Percentiles rank a stretch among this genome's conserved stretches.
These are phyloP conservation scores for Podaxis sp. DNA, from an alignment of 768 basidiomycete genomes.

Conservation along the genomic window DNA sequence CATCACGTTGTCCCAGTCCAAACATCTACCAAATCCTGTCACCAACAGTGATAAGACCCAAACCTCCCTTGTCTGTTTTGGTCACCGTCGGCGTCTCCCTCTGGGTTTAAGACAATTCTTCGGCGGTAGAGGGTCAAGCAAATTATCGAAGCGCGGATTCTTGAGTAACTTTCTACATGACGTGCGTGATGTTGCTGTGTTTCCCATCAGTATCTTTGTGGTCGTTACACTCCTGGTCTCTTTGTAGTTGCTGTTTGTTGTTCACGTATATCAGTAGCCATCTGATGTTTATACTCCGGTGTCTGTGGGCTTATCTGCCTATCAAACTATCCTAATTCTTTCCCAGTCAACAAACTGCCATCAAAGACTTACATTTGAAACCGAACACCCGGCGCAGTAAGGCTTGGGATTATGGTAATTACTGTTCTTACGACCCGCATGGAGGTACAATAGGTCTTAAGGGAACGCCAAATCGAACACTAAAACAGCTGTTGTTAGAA, in stretches of 20 bases:
- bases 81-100: background rate
- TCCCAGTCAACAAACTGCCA: too few species aligned
- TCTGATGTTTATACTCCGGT: background rate
- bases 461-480: too few species aligned
- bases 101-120: constrained; percentile 8
- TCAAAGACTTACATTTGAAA: too few species aligned
- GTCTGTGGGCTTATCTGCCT: background rate
- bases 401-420: too few species aligned
- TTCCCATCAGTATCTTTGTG: constrained; percentile 41
- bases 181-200: constrained; percentile 39
- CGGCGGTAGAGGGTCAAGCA: background rate
- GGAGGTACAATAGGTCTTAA: too few species aligned
- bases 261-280: background rate
- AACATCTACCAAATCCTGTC: constrained; percentile 8
- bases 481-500: too few species aligned
- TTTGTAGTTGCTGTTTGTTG: background rate
- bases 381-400: too few species aligned
- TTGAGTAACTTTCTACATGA: constrained; percentile 34
- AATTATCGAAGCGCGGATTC: constrained; percentile 18
- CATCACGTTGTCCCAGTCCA: background rate
- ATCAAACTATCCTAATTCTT: background rate
- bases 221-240: constrained; percentile 26
- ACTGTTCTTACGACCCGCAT: too few species aligned
- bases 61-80: constrained; percentile 7
- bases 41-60: background rate